Base-by-base conservation (phyloP, 371 early-diverging fungal genomes). In the Mucor circinelloides region DNA sequence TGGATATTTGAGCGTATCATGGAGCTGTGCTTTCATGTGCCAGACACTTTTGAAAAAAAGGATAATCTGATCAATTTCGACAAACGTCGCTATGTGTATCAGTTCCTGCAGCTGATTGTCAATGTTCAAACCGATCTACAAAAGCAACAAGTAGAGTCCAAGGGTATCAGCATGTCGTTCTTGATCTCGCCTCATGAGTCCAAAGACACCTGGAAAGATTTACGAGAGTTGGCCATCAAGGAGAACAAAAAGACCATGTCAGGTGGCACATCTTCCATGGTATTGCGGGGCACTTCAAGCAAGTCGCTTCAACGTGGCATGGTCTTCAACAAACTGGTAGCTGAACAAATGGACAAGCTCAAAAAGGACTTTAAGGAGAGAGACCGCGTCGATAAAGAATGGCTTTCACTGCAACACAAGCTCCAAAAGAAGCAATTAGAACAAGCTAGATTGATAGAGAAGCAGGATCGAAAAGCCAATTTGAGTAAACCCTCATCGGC, bases 361-460 rank as follows among this genome's bases (percentile, higher is more conserved):
- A 88, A 88, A 54, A 87, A 85, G 9, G 91, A 92, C 68, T 86
- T 84, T 34, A 89, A 88, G 40, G 93, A 93, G 69, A 84, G 87
- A 23, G 90, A 91, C 44, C 79, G 86, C n/a, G 74, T 92, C 25
- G 89, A 90, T 54, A 82, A 82, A 54, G 92, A 90, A 66, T 84
- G 89, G 77, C 83, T 88, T 25, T 87, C 88, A 9, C 76, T 85
- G 1, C 90, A 89, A 59, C 84, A 87, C 13, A 83, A 87, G 19
- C 77, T 90, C n/a, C 89, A 90, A 67, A 90, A 90, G 63, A 86
- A 86, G 38, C 87, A 89, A 63, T 70, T 87, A 34, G 92, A 93
- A 64, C 91, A 93, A 67, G 88, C 89, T 6, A 85, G 84, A 66
- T 68, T 78, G 6, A 70, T 85, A 23, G 90, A 90, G 70, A 88